Evolutionary conservation across 2,329 filamentous ascomycete genomes (phyloP).

Genomic region (Cladophialophora yegresii): DNA sequence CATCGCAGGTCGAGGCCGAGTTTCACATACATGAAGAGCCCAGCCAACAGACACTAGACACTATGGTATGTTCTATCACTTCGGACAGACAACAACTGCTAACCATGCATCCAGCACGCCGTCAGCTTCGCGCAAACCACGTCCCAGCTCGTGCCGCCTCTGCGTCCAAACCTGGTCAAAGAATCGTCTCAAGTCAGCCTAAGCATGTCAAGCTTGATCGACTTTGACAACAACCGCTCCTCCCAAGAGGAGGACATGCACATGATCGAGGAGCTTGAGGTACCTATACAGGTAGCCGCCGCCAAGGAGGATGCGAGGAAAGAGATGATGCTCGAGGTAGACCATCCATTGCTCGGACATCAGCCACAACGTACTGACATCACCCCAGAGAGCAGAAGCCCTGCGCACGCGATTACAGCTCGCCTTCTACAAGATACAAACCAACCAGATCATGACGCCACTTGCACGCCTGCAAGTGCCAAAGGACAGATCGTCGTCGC

Average conservation of each 20-base stretch:
- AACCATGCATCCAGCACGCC: constrained; percentile 24
- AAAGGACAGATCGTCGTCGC: constrained; percentile 20
- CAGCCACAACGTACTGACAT: not conserved
- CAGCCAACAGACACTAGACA: constrained; percentile 36
- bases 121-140: constrained; percentile 30
- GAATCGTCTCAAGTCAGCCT: constrained; percentile 35
- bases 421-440: constrained; percentile 37
- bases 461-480: constrained; percentile 33
- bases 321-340: constrained; percentile 33
- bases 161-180: constrained; percentile 23
- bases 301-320: constrained; percentile 28
- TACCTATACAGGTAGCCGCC: constrained; percentile 37
- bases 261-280: constrained; percentile 41
- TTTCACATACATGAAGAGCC: constrained; percentile 37
- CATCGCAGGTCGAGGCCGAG: constrained; percentile 30
- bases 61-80: constrained; percentile 28
- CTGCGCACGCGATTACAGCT: constrained; percentile 37
- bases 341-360: not conserved
- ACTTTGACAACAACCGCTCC: constrained; percentile 32
- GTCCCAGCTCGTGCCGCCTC: constrained; percentile 27
- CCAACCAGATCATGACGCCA: constrained; percentile 35
- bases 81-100: not conserved
- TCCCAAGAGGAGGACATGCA: constrained; percentile 31
- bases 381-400: constrained; percentile 32
- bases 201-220: constrained; percentile 36